Percentiles rank a stretch among this genome's conserved stretches.
These are phyloP conservation scores for Irpex rosettiformis DNA, from an alignment of 1,284 basidiomycete species.

Conservation along the genomic window DNA sequence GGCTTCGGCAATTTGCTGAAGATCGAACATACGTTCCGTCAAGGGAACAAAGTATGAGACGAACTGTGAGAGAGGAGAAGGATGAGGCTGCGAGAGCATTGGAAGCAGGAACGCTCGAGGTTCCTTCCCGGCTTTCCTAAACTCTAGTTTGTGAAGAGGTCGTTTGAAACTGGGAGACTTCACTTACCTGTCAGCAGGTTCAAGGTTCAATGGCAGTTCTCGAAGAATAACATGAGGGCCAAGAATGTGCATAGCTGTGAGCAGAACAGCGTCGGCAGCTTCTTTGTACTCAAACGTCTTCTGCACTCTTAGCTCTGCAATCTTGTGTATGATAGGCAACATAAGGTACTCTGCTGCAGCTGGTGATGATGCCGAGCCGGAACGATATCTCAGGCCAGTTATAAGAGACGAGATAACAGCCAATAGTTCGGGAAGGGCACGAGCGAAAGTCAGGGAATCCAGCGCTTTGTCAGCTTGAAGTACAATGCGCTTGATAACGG, in stretches of 20 bases:
- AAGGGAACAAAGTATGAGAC: slow-evolving; percentile 89
- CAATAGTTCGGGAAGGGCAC: slow-evolving; percentile 70
- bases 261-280: slow-evolving; percentile 79
- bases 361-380: slow-evolving; percentile 34
- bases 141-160: slow-evolving; percentile 8
- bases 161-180: neutral
- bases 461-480: slow-evolving; percentile 62
- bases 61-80: slow-evolving; percentile 82
- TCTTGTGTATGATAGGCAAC: slow-evolving; percentile 67
- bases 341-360: slow-evolving; percentile 75
- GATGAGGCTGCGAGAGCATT: slow-evolving; percentile 81
- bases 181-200: slow-evolving; percentile 72
- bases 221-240: slow-evolving; percentile 82
- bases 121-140: slow-evolving; percentile 58
- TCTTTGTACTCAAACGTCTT: slow-evolving; percentile 92
- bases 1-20: slow-evolving; percentile 74
- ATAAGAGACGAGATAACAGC: slow-evolving; percentile 58
- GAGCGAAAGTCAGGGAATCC: slow-evolving; percentile 65
- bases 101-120: slow-evolving; percentile 92
- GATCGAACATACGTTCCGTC: slow-evolving; percentile 89
- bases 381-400: slow-evolving; percentile 37
- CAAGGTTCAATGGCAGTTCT: slow-evolving; percentile 83
- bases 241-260: slow-evolving; percentile 80
- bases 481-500: slow-evolving; percentile 61
- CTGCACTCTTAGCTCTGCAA: slow-evolving; percentile 75